Evolutionary conservation across 192 early-diverging fungal species (phyloP).

Genomic region (Coemansia sp.): DNA sequence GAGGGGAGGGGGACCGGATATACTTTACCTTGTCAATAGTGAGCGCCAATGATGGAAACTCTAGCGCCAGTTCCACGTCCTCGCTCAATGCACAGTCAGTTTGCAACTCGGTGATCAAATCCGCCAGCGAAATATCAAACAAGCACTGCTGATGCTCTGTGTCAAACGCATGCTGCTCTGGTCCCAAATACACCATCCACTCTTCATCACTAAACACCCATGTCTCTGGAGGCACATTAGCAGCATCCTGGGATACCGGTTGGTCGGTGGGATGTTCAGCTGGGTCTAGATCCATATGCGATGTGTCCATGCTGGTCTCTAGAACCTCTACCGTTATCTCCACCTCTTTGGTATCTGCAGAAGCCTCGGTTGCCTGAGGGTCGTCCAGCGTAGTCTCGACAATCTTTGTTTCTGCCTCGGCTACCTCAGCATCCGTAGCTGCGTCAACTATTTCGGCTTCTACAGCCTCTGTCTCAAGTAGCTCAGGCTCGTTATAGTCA

Average conservation of each 20-base stretch:
- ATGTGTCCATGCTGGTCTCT: too few species aligned
- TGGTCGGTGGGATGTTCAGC: too few species aligned
- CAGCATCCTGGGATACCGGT: too few species aligned
- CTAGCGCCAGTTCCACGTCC: slow-evolving; percentile 34
- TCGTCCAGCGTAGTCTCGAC: background rate
- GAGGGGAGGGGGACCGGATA: background rate
- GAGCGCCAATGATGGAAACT: slow-evolving; percentile 44
- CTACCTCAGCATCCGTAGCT: background rate
- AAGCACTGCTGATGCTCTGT: slow-evolving; percentile 21
- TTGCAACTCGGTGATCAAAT: slow-evolving; percentile 38
- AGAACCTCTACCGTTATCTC: too few species aligned
- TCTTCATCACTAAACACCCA: slow-evolving; percentile 45
- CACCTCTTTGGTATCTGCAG: too few species aligned
- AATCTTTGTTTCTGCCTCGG: background rate
- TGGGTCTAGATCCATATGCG: too few species aligned
- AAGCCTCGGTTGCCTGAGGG: too few species aligned
- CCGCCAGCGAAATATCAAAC: slow-evolving; percentile 25
- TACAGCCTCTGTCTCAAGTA: background rate
- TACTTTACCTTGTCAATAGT: slow-evolving; percentile 45
- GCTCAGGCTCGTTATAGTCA: slow-evolving; percentile 20
- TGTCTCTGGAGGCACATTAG: slow-evolving; percentile 12
- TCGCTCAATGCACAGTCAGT: slow-evolving; percentile 26
- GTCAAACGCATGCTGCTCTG: slow-evolving; percentile 25
- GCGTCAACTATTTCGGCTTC: background rate
- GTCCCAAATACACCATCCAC: slow-evolving; percentile 48